Evolutionary conservation across 345 rosid species (phyloP).

Genomic region (Noccaea caerulescens): DNA sequence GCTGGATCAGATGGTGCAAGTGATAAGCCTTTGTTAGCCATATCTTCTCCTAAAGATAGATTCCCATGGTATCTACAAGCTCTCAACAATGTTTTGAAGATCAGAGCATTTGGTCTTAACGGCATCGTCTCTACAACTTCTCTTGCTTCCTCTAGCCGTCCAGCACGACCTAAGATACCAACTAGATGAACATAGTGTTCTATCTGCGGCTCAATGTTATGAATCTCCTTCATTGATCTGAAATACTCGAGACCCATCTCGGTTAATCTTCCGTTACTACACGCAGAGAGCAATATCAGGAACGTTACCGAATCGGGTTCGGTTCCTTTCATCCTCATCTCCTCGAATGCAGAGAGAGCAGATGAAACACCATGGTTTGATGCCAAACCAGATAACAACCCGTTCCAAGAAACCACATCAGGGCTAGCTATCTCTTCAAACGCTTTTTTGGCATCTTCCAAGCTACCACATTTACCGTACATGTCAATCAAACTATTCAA

Average conservation of each 20-base stretch:
- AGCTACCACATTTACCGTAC: slow-evolving; percentile 59
- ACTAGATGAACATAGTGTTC: slow-evolving; percentile 62
- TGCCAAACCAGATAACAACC: slow-evolving; percentile 63
- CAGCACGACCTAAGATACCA: slow-evolving; percentile 60
- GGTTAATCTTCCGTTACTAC: slow-evolving; percentile 56
- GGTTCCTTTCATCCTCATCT: slow-evolving; percentile 64
- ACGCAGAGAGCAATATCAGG: slow-evolving; percentile 54
- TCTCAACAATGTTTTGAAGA: slow-evolving; percentile 60
- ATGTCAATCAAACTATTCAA: slow-evolving; percentile 59
- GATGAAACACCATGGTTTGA: slow-evolving; percentile 53
- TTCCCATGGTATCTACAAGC: slow-evolving; percentile 60
- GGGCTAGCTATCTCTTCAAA: slow-evolving; percentile 57
- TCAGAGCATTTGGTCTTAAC: slow-evolving; percentile 48
- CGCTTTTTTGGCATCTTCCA: slow-evolving; percentile 48
- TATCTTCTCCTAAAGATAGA: slow-evolving; percentile 64
- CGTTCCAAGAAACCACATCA: slow-evolving; percentile 73
- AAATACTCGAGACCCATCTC: slow-evolving; percentile 65
- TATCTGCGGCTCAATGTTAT: slow-evolving; percentile 52
- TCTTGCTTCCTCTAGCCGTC: slow-evolving; percentile 62
- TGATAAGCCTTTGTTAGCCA: slow-evolving; percentile 64
- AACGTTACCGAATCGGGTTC: slow-evolving; percentile 62
- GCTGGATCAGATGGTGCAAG: slow-evolving; percentile 58
- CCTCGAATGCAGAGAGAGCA: slow-evolving; percentile 68
- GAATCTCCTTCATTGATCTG: slow-evolving; percentile 46
- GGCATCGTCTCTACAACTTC: slow-evolving; percentile 57